Evolutionary conservation across 495 filamentous ascomycete species (phyloP).

Genomic region (Tuber aestivum): DNA sequence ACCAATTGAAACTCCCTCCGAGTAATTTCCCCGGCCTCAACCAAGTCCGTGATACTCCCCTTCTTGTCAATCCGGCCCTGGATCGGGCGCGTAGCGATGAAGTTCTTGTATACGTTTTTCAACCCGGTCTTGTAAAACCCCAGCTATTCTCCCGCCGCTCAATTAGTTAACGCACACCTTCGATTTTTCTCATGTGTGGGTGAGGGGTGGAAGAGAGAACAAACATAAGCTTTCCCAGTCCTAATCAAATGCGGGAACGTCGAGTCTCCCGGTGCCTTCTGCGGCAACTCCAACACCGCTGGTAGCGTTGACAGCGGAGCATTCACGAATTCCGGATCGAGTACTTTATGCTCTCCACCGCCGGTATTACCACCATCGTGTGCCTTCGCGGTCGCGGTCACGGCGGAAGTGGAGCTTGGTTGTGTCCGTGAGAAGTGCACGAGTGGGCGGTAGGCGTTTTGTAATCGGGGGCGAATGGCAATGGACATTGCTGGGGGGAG

Average conservation of each 20-base stretch:
- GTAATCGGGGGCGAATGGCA: not conserved
- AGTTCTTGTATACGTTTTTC: constrained; percentile 59
- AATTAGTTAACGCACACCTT: not conserved
- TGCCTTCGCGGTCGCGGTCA: not conserved
- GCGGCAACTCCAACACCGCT: constrained; percentile 53
- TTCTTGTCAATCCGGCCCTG: constrained; percentile 42
- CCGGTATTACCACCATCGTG: not conserved
- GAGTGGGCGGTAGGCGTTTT: not conserved
- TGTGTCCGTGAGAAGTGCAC: not conserved
- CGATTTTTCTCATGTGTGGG: not conserved
- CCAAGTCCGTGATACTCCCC: constrained; percentile 41
- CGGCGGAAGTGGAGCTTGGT: not conserved
- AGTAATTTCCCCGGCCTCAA: constrained; percentile 45
- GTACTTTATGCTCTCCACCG: not conserved
- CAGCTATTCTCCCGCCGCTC: constrained; percentile 34
- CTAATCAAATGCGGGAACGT: constrained; percentile 48
- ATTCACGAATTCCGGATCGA: constrained; percentile 46
- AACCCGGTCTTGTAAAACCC: constrained; percentile 85
- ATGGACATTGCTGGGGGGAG: not conserved
- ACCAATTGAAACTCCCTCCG: constrained; percentile 62
- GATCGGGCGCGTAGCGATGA: constrained; percentile 47
- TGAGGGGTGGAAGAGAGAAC: not conserved
- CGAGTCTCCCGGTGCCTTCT: constrained; percentile 43
- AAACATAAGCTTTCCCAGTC: constrained; percentile 54
- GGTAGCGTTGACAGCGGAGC: constrained; percentile 57